phyloP scores from a whole-genome alignment of 257 asterid species.

The Primulina eburnea region DNA sequence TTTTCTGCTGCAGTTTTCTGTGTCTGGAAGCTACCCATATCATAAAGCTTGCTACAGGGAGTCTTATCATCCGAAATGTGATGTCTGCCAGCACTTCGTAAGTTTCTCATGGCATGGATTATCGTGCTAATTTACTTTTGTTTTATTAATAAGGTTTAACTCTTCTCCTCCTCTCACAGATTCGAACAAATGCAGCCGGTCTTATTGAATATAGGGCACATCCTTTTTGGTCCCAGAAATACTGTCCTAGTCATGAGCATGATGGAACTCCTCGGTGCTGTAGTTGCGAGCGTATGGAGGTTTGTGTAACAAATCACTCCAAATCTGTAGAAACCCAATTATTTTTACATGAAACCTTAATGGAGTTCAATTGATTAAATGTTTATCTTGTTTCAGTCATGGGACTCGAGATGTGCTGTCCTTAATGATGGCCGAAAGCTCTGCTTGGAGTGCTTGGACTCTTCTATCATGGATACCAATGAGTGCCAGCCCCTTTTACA shows the following conservation, averaged over 20 bases:
- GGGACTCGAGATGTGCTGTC: conserved; percentile 60
- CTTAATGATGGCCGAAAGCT: conserved; percentile 91
- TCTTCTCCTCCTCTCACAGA: conserved; percentile 41
- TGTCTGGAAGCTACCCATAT: conserved; percentile 70
- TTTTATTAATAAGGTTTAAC: conserved; percentile 24
- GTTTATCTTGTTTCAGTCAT: conserved; percentile 48
- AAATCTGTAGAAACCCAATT: conserved; percentile 8
- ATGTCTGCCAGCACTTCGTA: conserved; percentile 82
- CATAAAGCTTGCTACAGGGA: conserved; percentile 94
- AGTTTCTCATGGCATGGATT: conserved; percentile 31
- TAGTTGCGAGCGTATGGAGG: conserved; percentile 99
- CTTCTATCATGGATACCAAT: conserved; percentile 74
- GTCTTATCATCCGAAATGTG: conserved; percentile 89
- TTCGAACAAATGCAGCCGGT: conserved; percentile 88
- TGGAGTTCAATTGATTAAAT: conserved; percentile 2
- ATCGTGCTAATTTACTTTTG: conserved; percentile 3
- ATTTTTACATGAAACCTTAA: not conserved
- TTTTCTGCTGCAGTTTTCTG: conserved; percentile 65
- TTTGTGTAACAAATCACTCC: conserved; percentile 19
- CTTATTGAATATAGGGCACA: conserved; percentile 92
- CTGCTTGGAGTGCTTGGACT: conserved; percentile 90
- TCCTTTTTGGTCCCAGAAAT: conserved; percentile 98
- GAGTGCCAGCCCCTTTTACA: conserved; percentile 83
- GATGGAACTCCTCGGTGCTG: conserved; percentile 97
- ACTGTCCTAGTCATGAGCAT: conserved; percentile 94